Evolutionary conservation across 2,329 filamentous ascomycete species (phyloP).

Genomic region (Sphaerulina vaccinii): DNA sequence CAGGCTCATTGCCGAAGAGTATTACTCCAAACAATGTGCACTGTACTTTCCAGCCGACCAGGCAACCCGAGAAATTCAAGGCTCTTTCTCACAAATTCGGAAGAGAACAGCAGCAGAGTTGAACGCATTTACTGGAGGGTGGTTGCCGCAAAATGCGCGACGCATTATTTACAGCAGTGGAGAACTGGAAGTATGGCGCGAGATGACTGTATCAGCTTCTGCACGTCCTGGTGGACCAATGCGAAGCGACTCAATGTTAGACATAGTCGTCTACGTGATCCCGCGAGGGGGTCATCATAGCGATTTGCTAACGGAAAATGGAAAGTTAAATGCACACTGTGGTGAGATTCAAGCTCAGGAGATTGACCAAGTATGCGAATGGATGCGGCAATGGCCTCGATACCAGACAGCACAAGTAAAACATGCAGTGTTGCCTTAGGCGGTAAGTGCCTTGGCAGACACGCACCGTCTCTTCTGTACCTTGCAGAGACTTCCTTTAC

Average conservation of each 20-base stretch:
- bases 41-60: slow-evolving; percentile 52
- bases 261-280: slow-evolving; percentile 54
- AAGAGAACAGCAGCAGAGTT: slow-evolving; percentile 51
- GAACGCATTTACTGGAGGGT: slow-evolving; percentile 58
- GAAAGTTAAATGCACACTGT: slow-evolving; percentile 47
- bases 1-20: slow-evolving; percentile 51
- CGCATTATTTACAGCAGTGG: slow-evolving; percentile 61
- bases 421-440: too few species aligned
- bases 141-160: slow-evolving; percentile 45
- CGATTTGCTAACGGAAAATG: slow-evolving; percentile 52
- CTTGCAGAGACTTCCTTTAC: too few species aligned
- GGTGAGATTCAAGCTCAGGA: slow-evolving; percentile 51
- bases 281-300: slow-evolving; percentile 56
- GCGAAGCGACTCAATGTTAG: slow-evolving; percentile 40
- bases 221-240: slow-evolving; percentile 52
- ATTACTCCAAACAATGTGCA: slow-evolving; percentile 57
- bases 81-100: slow-evolving; percentile 50
- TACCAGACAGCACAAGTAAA: too few species aligned
- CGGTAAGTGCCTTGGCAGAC: too few species aligned
- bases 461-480: too few species aligned
- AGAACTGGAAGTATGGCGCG: slow-evolving; percentile 60
- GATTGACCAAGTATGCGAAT: slow-evolving; percentile 52
- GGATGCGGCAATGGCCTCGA: slow-evolving; percentile 51
- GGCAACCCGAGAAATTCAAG: slow-evolving; percentile 34
- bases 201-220: slow-evolving; percentile 51